phyloP scores from a whole-genome alignment of 768 basidiomycete genomes.

The Panaeolus cyanescens region DNA sequence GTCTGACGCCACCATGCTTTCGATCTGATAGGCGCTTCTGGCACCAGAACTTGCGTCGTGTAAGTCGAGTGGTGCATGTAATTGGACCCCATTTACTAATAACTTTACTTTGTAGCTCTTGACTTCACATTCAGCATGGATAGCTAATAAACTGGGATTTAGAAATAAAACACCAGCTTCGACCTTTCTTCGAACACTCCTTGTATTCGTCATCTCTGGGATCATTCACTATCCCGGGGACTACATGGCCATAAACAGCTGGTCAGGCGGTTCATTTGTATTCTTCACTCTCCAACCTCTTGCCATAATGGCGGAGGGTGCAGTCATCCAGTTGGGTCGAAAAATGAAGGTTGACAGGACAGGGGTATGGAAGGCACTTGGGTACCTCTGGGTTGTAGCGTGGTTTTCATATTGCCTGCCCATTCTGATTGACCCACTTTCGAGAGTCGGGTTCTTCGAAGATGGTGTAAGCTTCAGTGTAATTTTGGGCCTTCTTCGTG shows the following conservation, averaged over 20 bases:
- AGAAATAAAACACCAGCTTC: not conserved
- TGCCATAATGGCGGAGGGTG: conserved; percentile 27
- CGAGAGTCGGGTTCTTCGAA: conserved; percentile 12
- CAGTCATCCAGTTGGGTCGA: conserved; percentile 12
- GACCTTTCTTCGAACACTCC: conserved; percentile 11
- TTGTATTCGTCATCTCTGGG: conserved; percentile 33
- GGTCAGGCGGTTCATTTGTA: conserved; percentile 19
- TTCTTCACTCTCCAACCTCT: conserved; percentile 33
- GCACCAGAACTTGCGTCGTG: conserved; percentile 12
- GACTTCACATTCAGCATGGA: conserved; percentile 4
- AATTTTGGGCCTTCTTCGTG: conserved; percentile 12
- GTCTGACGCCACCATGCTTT: not conserved
- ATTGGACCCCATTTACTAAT: not conserved
- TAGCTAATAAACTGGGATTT: not conserved
- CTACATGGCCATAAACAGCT: conserved; percentile 22
- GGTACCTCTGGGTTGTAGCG: conserved; percentile 27
- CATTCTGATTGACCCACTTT: conserved; percentile 9
- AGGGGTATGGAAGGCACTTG: conserved; percentile 12
- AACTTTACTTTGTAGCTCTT: not conserved
- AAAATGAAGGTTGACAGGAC: not conserved
- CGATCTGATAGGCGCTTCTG: conserved; percentile 7
- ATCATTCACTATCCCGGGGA: conserved; percentile 30
- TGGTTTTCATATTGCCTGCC: conserved; percentile 31
- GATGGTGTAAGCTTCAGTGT: conserved; percentile 13
- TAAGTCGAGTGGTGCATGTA: not conserved